Conservation (phyloP, 495 filamentous ascomycete species). For the Hypoxylon subgilvum region DNA sequence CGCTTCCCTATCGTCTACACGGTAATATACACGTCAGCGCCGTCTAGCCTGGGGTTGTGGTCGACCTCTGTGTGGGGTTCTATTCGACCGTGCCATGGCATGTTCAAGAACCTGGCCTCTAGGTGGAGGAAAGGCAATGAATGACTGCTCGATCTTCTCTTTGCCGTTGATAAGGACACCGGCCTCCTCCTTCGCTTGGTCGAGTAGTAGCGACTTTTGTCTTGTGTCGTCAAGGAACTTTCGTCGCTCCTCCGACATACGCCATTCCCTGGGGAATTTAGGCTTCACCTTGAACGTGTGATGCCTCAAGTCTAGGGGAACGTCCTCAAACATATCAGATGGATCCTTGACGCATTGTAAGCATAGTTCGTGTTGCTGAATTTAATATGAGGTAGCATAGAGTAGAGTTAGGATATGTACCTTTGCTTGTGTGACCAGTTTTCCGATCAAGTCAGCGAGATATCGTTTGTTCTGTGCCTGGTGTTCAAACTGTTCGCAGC, state of each 20-base stretch:
- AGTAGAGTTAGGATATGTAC: constrained; percentile 45
- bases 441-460: constrained; percentile 76
- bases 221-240: constrained; percentile 66
- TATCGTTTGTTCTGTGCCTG: constrained; percentile 96
- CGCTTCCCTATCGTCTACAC: neutral
- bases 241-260: constrained; percentile 71
- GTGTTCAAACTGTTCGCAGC: constrained; percentile 83
- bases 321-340: constrained; percentile 81
- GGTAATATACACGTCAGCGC: constrained; percentile 12
- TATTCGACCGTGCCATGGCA: constrained; percentile 32
- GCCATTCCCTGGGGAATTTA: constrained; percentile 82
- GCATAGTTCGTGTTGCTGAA: no score
- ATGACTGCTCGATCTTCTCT: constrained; percentile 54
- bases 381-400: neutral
- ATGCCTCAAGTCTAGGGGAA: constrained; percentile 90
- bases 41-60: neutral
- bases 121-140: constrained; percentile 30
- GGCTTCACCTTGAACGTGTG: constrained; percentile 72
- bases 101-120: constrained; percentile 38
- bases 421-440: constrained; percentile 76
- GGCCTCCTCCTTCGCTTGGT: constrained; percentile 52
- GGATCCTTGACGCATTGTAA: constrained; percentile 62
- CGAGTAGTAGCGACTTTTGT: constrained; percentile 52
- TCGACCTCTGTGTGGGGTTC: neutral
- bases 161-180: constrained; percentile 63